A percentile compares a stretch with the other conserved stretches of the same genome.
Evolutionary conservation across 2,329 filamentous ascomycete species (phyloP).

Genomic region (Stagonosporopsis chrysanthemi): DNA sequence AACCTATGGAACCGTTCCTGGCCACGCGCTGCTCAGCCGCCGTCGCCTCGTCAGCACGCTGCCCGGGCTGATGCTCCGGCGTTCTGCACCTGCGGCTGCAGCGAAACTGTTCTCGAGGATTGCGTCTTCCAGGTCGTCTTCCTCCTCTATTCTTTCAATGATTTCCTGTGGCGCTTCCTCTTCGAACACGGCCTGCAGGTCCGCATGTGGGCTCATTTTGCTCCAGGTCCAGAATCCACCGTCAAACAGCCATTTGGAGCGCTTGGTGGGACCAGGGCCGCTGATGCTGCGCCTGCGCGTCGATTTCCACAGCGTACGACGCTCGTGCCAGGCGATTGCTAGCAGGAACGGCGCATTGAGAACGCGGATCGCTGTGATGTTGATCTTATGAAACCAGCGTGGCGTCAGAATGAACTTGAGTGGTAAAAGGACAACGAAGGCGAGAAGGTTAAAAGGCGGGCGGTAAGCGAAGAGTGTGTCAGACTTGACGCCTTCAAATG

Average conservation of each 20-base stretch:
- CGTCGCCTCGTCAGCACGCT: conserved; percentile 41
- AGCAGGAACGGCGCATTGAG: conserved; percentile 80
- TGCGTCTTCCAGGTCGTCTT: conserved; percentile 57
- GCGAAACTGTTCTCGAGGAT: conserved; percentile 53
- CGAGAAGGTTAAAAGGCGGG: conserved; percentile 83
- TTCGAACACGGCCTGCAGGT: conserved; percentile 76
- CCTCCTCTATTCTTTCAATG: conserved; percentile 57
- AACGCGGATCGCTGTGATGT: conserved; percentile 76
- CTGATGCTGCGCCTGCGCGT: conserved; percentile 36
- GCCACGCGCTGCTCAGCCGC: conserved; percentile 48
- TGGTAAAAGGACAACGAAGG: conserved; percentile 75
- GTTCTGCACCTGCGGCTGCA: conserved; percentile 20
- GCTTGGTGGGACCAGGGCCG: conserved; percentile 48
- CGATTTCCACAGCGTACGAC: conserved; percentile 71
- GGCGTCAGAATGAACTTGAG: conserved; percentile 80
- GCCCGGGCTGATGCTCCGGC: conserved; percentile 43
- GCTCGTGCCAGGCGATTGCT: conserved; percentile 73
- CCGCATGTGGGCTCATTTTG: conserved; percentile 72
- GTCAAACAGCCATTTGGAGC: conserved; percentile 57
- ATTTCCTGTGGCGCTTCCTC: conserved; percentile 69
- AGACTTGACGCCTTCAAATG: conserved; percentile 84
- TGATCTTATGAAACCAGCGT: conserved; percentile 90
- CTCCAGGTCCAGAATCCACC: conserved; percentile 60
- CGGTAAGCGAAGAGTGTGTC: conserved; percentile 85
- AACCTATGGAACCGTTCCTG: conserved; percentile 26